Evolutionary conservation across 2,329 filamentous ascomycete genomes (phyloP), one percentile per base, ranked within the genome.

Genomic region (Stachybotrys chlorohalonatus): DNA sequence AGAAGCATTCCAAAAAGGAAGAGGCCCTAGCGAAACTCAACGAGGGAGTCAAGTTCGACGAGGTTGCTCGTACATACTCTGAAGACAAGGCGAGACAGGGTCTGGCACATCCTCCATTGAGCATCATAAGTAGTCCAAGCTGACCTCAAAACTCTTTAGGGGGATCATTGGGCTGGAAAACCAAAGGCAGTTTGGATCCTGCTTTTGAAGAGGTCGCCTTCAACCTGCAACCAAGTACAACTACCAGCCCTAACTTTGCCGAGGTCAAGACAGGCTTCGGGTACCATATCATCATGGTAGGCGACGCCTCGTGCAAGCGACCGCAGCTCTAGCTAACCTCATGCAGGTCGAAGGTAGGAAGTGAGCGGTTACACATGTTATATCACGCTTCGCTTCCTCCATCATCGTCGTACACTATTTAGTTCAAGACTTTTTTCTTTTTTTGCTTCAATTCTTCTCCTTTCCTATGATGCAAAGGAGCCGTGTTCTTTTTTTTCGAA

Each of bases 211-310:
- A 84, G 57, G 80, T 87, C 9, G 89, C 88, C 8, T 91, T 85
- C 67, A 80, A 78, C 31, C 75, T 92, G 42, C 82, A 86, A 61
- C 72, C 80, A 1, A 89, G 85, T 64, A 84, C 83, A 8, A 85
- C 83, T 11, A 74, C 68, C 11, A 84, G 72, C 56, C 85, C 87
- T 1, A 85, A 84, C 64, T 79, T 81, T 64, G 87, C 75, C 1
- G 85, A 90, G 72, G 84, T 78, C 24, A 90, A 89, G 76, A 91
- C 88, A 1, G 77, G 75, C 1, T 86, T 88, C 70, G 89, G 88
- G 1, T 91, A 91, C 73, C 88, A 92, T 68, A 83, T 92, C 59
- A 82, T 92, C 60, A 90, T 91, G 84, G 87, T 91, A 57, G 53
- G 70, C 63, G 9, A 30, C 39, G n/a, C 31, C 6, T 42, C 36